These are phyloP conservation scores for Yamadazyma kitorensis DNA, from an alignment of 805 yeast species.

Conservation along the genomic window DNA sequence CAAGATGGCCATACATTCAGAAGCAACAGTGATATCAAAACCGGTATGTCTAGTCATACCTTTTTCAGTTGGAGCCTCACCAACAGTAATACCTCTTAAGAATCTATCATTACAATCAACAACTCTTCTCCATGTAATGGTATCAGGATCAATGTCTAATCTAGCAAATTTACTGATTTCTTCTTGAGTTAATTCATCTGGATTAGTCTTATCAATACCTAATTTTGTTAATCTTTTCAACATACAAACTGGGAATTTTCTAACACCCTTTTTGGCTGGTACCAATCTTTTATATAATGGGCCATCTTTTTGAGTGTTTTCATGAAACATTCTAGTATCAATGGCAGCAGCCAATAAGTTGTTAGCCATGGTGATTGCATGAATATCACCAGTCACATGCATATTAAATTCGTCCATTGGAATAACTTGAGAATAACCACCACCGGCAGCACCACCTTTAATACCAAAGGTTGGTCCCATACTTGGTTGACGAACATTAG, in stretches of 20 bases:
- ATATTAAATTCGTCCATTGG: constrained; percentile 99
- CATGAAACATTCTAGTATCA: constrained; percentile 97
- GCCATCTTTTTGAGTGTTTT: constrained; percentile 64
- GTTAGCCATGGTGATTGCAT: constrained; percentile 92
- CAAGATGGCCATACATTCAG: constrained; percentile 82
- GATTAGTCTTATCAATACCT: constrained; percentile 67
- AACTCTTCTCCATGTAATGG: constrained; percentile 80
- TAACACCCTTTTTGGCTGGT: constrained; percentile 68
- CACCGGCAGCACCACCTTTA: constrained; percentile 99
- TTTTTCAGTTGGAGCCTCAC: constrained; percentile 74
- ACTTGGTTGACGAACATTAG: constrained; percentile 95
- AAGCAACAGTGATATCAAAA: constrained; percentile 81
- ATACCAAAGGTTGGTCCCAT: constrained; percentile 99
- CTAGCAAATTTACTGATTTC: constrained; percentile 64
- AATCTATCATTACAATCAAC: constrained; percentile 83
- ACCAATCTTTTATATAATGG: constrained; percentile 73
- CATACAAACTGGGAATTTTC: constrained; percentile 69
- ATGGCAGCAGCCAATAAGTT: constrained; percentile 94
- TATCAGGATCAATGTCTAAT: constrained; percentile 72
- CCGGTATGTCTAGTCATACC: constrained; percentile 66
- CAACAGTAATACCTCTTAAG: constrained; percentile 73
- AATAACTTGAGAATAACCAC: constrained; percentile 95
- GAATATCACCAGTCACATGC: constrained; percentile 97
- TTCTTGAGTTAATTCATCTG: constrained; percentile 68
- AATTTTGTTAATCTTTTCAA: constrained; percentile 61